Conservation (phyloP, 75 land plant genomes). For the Azolla pinnata region DNA sequence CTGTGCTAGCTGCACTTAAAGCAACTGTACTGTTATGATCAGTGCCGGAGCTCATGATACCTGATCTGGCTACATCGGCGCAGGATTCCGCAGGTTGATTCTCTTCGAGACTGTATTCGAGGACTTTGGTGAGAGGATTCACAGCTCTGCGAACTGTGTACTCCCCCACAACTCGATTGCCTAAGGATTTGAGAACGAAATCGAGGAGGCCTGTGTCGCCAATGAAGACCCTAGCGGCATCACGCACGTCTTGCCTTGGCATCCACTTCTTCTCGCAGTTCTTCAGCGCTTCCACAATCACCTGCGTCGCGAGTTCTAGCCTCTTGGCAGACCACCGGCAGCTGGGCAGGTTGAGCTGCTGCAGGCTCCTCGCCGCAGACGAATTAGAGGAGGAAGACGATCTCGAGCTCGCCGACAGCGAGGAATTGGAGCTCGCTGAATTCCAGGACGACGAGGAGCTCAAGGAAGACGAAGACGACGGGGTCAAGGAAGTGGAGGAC, state of each 20-base stretch:
- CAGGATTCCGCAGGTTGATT: too few species aligned
- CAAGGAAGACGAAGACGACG: too few species aligned
- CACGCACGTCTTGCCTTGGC: conserved; percentile 73
- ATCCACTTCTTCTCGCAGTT: conserved; percentile 43
- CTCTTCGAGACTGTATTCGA: conserved; percentile 73
- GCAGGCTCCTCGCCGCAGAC: too few species aligned
- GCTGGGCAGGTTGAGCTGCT: too few species aligned
- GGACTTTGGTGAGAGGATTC: conserved; percentile 72
- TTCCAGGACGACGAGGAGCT: too few species aligned
- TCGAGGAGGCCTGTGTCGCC: conserved; percentile 83
- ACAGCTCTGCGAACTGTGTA: conserved; percentile 62
- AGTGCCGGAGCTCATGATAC: too few species aligned
- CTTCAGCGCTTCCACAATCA: conserved; percentile 59
- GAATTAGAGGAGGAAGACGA: too few species aligned
- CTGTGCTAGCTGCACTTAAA: neutral
- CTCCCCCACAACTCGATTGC: conserved; percentile 65
- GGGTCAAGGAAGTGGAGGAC: conserved; percentile 10
- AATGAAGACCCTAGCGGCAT: conserved; percentile 57
- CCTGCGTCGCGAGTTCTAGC: conserved; percentile 62
- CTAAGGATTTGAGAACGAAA: conserved; percentile 70
- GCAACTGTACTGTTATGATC: too few species aligned
- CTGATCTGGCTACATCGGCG: too few species aligned
- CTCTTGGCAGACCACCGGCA: conserved; percentile 79
- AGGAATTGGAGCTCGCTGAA: too few species aligned
- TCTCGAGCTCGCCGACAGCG: too few species aligned